Base-by-base conservation (phyloP, 2,329 filamentous ascomycete species). In the Fusarium staphyleae region DNA sequence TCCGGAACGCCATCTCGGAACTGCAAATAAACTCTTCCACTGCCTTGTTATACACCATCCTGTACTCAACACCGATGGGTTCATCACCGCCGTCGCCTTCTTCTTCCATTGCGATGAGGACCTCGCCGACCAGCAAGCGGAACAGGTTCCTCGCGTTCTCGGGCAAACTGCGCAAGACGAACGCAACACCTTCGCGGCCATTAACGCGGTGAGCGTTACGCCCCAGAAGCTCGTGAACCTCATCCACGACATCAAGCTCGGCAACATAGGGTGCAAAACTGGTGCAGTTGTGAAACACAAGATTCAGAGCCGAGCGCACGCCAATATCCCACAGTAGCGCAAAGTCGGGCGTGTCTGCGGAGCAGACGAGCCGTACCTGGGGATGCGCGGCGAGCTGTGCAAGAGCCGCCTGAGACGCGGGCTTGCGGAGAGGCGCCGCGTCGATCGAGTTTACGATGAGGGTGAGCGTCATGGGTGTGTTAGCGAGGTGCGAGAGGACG, bases 1-100 rank as follows among this genome's bases (percentile, higher is more conserved):
- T 96, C 55, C 95, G 83, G 77, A 98, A 98, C 57, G 91, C 92
- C 83, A 98, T 92, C 76, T 98, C 95, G 55, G 90, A 96, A 65
- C 90, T 95, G 72, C 93, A 97, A 42, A 99, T 95, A 72, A 99
- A 98, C 69, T 96, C 92, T 74, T 97, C 93, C 5, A 93, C 89
- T 3, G 95, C 93, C 77, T 96, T 97, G 71, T 96, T 92, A 70
- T 98, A 99, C 60, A 99, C 74, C 65, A 91, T 87, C 16, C 91
- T 82, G 71, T 97, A 98, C 75, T 98, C 93, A 13, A 99, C 86
- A 0, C 90, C 92, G 3, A 85, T 80, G 28, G 83, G 81, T 53
- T 86, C 85, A 3, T 70, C 75, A 0, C 74, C 77, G 8, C 69
- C 67, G 11, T 63, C 77, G 8, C 78, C 79, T n/a, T 84, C 83